Percentiles rank a stretch among this genome's conserved stretches.
These are phyloP conservation scores for Ettlia oleoabundans DNA, from an alignment of 139 green algal genomes.

Conservation along the genomic window DNA sequence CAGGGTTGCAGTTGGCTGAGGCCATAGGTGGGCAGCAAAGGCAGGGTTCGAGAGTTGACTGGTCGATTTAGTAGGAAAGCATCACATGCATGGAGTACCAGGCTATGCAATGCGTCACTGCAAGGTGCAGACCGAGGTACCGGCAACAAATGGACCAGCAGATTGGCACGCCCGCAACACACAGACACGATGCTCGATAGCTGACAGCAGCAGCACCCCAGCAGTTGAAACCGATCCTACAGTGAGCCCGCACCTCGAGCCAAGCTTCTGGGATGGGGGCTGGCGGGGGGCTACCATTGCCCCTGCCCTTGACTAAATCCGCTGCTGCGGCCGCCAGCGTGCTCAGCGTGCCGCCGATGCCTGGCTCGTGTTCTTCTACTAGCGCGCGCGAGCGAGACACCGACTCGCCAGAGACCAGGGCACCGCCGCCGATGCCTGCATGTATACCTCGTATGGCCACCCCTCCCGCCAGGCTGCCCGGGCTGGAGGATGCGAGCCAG, in stretches of 20 bases:
- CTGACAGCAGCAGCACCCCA: neutral
- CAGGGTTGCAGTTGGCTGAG: neutral
- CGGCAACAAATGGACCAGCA: no score
- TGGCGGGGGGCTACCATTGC: neutral
- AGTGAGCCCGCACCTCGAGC: slow-evolving; percentile 7
- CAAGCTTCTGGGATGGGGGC: slow-evolving; percentile 4
- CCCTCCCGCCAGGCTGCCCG: slow-evolving; percentile 7
- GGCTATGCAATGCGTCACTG: no score
- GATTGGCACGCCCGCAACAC: no score
- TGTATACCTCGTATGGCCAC: neutral
- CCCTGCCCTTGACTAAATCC: neutral
- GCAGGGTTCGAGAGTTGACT: no score
- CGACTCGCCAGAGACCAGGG: neutral
- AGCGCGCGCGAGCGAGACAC: slow-evolving; percentile 1
- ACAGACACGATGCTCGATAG: neutral
- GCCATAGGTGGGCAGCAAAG: no score
- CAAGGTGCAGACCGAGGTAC: no score
- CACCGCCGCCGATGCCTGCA: neutral
- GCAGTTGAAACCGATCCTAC: neutral
- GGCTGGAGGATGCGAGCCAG: neutral
- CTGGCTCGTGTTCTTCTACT: slow-evolving; percentile 6
- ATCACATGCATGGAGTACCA: no score
- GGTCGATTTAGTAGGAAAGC: no score
- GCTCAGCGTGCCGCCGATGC: neutral
- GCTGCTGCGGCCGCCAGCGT: neutral